Base-by-base conservation (phyloP, 495 filamentous ascomycete species). In the Pseudevernia furfuracea region DNA sequence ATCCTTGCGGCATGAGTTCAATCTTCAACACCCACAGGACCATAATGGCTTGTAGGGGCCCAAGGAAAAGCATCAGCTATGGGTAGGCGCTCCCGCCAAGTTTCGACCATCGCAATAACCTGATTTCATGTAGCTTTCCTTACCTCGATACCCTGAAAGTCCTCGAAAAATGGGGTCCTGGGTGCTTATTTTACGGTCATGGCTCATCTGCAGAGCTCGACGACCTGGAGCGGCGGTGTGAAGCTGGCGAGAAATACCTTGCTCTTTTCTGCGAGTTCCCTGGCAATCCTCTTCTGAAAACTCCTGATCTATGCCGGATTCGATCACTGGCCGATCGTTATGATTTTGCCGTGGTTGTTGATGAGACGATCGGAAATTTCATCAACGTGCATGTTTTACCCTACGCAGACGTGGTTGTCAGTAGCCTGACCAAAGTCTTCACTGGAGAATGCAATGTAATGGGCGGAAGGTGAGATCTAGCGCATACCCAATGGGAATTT, bases 361-460 rank as follows among this genome's bases (percentile, higher is more conserved):
- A 98, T 75, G 94, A 98, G 73, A 97, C 94, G 4, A 88, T 98
- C 59, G 92, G 94, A 68, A 98, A 93, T 61, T 96, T 97, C 68
- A 82, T 96, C 62, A 98, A 98, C 69, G 87, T 98, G 64, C 88
- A 97, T 72, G 89, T 97, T 4, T 82, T 98, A 4, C 90, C 85
- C 1, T 87, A 87, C 71, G 90, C 90, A 57, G 94, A 98, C 75
- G 81, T 97, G 19, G 90, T 96, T 23, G 93, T 93, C 59, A 94
- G 88, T 78, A 96, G 90, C 69, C 80, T 98, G 61, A 97, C 94
- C 6, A 98, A 98, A 75, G 87, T 97, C 58, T 98, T 98, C 75
- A 95, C 90, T 62, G 94, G 94, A 37, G 93, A 96, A 74, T 91
- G 90, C 74, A 97, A 98, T 75, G 94, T 98, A 60, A 97, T 97